Conservation (phyloP, 1,284 basidiomycete species). For the Mycocalia duriaeana region DNA sequence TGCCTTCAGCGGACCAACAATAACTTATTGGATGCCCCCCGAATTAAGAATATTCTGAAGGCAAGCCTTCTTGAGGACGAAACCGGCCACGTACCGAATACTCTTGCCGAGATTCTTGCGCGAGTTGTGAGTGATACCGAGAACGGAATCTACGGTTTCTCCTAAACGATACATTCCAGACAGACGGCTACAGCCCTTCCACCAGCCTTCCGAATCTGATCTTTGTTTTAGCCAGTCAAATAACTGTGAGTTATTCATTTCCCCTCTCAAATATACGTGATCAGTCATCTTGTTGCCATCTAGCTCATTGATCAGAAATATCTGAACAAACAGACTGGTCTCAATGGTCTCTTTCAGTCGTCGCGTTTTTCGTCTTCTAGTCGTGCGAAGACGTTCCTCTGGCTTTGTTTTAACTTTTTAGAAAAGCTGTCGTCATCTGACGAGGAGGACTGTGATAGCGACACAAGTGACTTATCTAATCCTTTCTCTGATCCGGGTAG, state of each 20-base stretch:
- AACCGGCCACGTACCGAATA: constrained; percentile 33
- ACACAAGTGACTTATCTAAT: constrained; percentile 37
- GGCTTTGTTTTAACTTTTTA: constrained; percentile 57
- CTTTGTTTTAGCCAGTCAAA: constrained; percentile 55
- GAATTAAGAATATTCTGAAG: constrained; percentile 70
- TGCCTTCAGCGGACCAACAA: constrained; percentile 72
- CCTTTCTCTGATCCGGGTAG: constrained; percentile 49
- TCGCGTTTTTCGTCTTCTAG: constrained; percentile 53
- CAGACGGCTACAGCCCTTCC: constrained; percentile 45
- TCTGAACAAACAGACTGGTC: constrained; percentile 55
- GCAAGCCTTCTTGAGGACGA: constrained; percentile 44
- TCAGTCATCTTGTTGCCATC: constrained; percentile 1
- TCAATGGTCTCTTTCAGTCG: constrained; percentile 66
- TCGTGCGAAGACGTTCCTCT: constrained; percentile 64
- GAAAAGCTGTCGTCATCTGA: constrained; percentile 33
- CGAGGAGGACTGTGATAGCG: constrained; percentile 35
- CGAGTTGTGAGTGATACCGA: constrained; percentile 33
- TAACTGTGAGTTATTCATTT: constrained; percentile 35
- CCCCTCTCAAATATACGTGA: constrained; percentile 3
- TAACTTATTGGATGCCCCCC: constrained; percentile 77
- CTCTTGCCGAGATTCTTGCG: constrained; percentile 42
- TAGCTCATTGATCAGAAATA: constrained; percentile 30
- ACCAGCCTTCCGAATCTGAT: constrained; percentile 60
- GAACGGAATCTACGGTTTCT: constrained; percentile 13
- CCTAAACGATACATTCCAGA: constrained; percentile 35